phyloP scores from a whole-genome alignment of 495 filamentous ascomycete genomes.

The Podospora australis region DNA sequence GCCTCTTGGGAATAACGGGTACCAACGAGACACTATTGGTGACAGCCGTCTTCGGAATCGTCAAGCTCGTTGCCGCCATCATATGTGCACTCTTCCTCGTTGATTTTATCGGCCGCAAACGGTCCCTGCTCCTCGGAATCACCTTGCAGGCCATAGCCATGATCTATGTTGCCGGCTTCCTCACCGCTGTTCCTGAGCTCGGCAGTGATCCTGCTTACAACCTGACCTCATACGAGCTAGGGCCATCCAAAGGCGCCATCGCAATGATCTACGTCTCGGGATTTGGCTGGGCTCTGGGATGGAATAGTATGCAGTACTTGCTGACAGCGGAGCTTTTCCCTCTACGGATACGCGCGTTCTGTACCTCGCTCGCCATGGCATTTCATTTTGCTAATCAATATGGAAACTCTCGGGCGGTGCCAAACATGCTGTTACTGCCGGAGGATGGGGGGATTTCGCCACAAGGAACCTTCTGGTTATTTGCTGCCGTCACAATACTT shows the following conservation, averaged over 20 bases:
- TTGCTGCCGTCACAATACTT: constrained; percentile 54
- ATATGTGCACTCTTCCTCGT: constrained; percentile 66
- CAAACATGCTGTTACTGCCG: constrained; percentile 48
- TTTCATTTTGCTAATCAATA: constrained; percentile 72
- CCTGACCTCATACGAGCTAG: constrained; percentile 24
- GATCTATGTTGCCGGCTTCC: constrained; percentile 63
- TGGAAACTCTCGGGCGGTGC: constrained; percentile 54
- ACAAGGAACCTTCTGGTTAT: constrained; percentile 60
- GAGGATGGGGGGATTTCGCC: constrained; percentile 41
- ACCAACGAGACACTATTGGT: constrained; percentile 57
- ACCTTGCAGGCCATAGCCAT: constrained; percentile 55
- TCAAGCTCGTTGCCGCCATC: constrained; percentile 59
- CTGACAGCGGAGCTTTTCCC: constrained; percentile 72
- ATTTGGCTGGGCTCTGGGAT: constrained; percentile 65
- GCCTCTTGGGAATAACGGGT: constrained; percentile 55
- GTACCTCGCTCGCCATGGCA: constrained; percentile 45
- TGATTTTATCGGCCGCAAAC: constrained; percentile 67
- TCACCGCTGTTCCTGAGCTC: constrained; percentile 46
- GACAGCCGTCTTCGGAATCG: constrained; percentile 63
- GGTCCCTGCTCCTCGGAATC: constrained; percentile 59
- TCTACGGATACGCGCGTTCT: constrained; percentile 47
- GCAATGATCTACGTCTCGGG: constrained; percentile 63
- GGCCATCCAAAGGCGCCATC: constrained; percentile 49
- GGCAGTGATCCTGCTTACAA: constrained; percentile 30
- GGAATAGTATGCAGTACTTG: constrained; percentile 72